Evolutionary conservation across 192 early-diverging fungal species (phyloP), one percentile per base, ranked within the genome.

Genomic region (Coemansia sp.): DNA sequence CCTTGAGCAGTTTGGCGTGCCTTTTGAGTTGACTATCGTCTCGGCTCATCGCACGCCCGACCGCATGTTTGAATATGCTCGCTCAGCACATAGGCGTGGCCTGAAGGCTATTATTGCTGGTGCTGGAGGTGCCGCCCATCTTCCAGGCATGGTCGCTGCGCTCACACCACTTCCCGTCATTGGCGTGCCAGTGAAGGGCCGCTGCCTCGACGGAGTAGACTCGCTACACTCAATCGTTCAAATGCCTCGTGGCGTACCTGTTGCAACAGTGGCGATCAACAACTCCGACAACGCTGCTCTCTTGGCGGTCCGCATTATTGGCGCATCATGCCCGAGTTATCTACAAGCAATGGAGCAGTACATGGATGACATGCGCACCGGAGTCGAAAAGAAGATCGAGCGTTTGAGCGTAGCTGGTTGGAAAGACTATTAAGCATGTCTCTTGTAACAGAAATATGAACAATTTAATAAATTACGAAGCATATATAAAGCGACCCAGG

Each of bases 81-180:
- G 89, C 37, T 78, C 86, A 50, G 98, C 98, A 7, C 90, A 91
- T 63, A 86, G 86, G 73, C 88, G 98, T 62, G 98, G 98, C 4
- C 69, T 99, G 19, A 95, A 96, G 78, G 95, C 92, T 17, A 97
- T 99, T 63, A 98, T 99, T 83, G 98, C 98, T 11, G 98, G 92
- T 31, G 98, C 98, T 39, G 98, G 98, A 27, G 98, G 98, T 48
- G 98, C 98, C 8, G 98, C 98, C 15, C 96, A 98, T 84, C 85
- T 99, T 58, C 98, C 98, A 5, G 98, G 98, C 25, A 99, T 99
- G 98, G 96, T 98, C 6, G 98, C 98, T 25, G 95, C 95, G 27
- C 85, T 97, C 69, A 98, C 98, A 3, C 92, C 95, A n/a, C 80
- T 99, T 17, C 98, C 95, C 5, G 98, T 99, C 45, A 93, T 99